Evolutionary conservation across 257 asterid species (phyloP), one percentile per base, ranked within the genome.

Genomic region (Lithospermum erythrorhizon): DNA sequence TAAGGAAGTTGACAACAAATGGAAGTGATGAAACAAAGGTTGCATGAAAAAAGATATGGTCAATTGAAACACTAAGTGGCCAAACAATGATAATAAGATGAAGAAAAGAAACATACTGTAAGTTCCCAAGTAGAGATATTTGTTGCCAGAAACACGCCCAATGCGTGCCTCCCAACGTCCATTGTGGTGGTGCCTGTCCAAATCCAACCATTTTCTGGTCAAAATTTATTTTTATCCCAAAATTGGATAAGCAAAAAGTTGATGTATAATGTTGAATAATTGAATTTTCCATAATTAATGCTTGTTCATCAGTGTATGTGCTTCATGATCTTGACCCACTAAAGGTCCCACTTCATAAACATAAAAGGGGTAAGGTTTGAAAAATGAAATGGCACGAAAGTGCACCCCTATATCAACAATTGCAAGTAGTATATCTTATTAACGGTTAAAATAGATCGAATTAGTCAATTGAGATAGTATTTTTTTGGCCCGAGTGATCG

Each of bases 111-210:
- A 65, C 81, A 3, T 76, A 83, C 91, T 51, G 59, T 65, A 91
- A 23, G 98, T 91, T 75, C 96, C 98, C 35, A 91, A 59, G 62
- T 91, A 91, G 68, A 87, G 79, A 71, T 91, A 91, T 72, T 91
- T 91, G 78, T 83, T 91, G 14, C 96, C 98, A 6, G 75, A 73
- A 7, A 86, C 93, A 6, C 90, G 87, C 55, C 98, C 98, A 29
- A 91, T 91, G 15, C 98, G 69, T 6, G 98, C 98, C 79, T 91
- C 98, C 98, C 98, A 91, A 65, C 98, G 83, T 21, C 98, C 98
- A 32, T 91, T 91, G 57, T 87, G 96, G 61, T 91, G 98, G 81
- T 91, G 97, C 90, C 97, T 90, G 78, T 61, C 67, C 56, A 61
- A 63, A 70, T 59, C 56, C 37, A 41, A 41, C 59, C 66, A 47